These are phyloP conservation scores for Zea mays DNA, from an alignment of 176 grass and related monocot species.

Conservation along the genomic window Zm-B73-REFERENCE-NAM-5.0 NC_050100.1:32075001-32075500, in stretches of 20 bases:
- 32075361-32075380: slow-evolving; percentile 2
- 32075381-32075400: slow-evolving; percentile 4
- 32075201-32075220: slow-evolving; percentile 49
- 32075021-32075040: not conserved
- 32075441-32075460: not conserved
- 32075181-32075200: slow-evolving; percentile 38
- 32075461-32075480: slow-evolving; percentile 7
- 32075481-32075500: not conserved
- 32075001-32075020: not conserved
- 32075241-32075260: slow-evolving; percentile 35
- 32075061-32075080: not conserved
- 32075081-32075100: not conserved
- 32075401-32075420: slow-evolving; percentile 12
- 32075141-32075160: slow-evolving; percentile 72
- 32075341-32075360: slow-evolving; percentile 4
- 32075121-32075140: slow-evolving; percentile 63
- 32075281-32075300: slow-evolving; percentile 14
- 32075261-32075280: slow-evolving; percentile 16
- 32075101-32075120: slow-evolving; percentile 22
- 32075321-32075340: not conserved
- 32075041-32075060: not conserved
- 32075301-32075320: slow-evolving; percentile 26
- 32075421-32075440: slow-evolving; percentile 18
- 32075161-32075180: slow-evolving; percentile 70
- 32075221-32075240: slow-evolving; percentile 57